Evolutionary conservation across 306 rosid genomes (phyloP).

Genomic region (Dryas octopetala): DNA sequence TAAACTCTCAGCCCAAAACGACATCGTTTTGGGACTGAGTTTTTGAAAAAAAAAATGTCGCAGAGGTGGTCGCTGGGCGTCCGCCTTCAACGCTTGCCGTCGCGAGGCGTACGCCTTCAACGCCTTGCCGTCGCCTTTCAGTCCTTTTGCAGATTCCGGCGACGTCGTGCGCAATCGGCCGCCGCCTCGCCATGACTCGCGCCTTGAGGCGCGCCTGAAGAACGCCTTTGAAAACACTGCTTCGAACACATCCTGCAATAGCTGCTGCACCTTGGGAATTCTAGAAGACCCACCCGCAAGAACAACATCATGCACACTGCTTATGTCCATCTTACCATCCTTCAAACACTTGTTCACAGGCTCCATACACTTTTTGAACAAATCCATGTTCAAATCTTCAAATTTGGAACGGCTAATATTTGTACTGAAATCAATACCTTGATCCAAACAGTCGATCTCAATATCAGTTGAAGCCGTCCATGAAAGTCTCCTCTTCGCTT

Average conservation of each 20-base stretch:
- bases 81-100: too few relatives aligned
- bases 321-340: background rate
- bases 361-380: background rate
- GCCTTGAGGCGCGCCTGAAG: too few relatives aligned
- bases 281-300: conserved; percentile 4
- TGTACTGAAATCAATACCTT: background rate
- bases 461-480: background rate
- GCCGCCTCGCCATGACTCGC: too few relatives aligned
- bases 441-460: background rate
- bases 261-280: conserved; percentile 3
- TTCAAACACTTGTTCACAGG: background rate
- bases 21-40: too few relatives aligned
- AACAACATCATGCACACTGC: background rate
- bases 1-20: too few relatives aligned
- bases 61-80: too few relatives aligned
- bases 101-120: too few relatives aligned
- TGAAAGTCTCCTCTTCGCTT: conserved; percentile 10
- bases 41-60: too few relatives aligned
- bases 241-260: background rate
- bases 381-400: conserved; percentile 4
- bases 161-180: too few relatives aligned
- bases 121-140: too few relatives aligned
- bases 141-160: too few relatives aligned
- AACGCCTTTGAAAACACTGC: too few relatives aligned
- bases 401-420: background rate